phyloP scores from a whole-genome alignment of 1,284 basidiomycete genomes.

The Lentinus polychrous region DNA sequence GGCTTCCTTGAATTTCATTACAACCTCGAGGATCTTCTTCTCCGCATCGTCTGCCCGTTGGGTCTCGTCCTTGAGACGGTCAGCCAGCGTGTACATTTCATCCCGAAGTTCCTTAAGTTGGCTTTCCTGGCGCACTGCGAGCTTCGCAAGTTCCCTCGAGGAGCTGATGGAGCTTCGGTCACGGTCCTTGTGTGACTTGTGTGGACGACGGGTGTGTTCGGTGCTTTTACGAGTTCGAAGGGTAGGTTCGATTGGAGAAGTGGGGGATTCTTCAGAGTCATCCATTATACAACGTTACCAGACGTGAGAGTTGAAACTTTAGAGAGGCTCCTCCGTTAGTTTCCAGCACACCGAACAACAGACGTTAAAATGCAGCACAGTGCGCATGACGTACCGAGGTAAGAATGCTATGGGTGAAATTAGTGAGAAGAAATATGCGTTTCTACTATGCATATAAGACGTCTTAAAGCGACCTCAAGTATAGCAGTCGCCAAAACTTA shows the following conservation, averaged over 20 bases:
- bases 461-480: too few species aligned
- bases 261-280: conserved; percentile 17
- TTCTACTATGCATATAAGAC: too few species aligned
- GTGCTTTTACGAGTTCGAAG: background rate
- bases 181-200: conserved; percentile 20
- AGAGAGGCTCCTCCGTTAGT: background rate
- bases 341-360: too few species aligned
- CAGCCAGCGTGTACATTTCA: conserved; percentile 42
- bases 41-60: conserved; percentile 48
- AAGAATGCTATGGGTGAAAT: too few species aligned
- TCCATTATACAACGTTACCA: conserved; percentile 15
- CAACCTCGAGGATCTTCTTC: conserved; percentile 38
- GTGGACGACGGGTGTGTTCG: conserved; percentile 1
- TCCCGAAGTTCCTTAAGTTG: conserved; percentile 47
- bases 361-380: too few species aligned
- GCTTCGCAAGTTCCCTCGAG: conserved; percentile 36
- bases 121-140: conserved; percentile 49
- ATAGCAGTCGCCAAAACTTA: too few species aligned
- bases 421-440: too few species aligned
- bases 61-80: conserved; percentile 46
- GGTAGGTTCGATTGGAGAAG: conserved; percentile 8
- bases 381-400: too few species aligned
- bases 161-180: conserved; percentile 12
- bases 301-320: conserved; percentile 6
- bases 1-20: conserved; percentile 42